Conservation (phyloP, 352 stramenopile species). For the Phytopythium delawarense region DNA sequence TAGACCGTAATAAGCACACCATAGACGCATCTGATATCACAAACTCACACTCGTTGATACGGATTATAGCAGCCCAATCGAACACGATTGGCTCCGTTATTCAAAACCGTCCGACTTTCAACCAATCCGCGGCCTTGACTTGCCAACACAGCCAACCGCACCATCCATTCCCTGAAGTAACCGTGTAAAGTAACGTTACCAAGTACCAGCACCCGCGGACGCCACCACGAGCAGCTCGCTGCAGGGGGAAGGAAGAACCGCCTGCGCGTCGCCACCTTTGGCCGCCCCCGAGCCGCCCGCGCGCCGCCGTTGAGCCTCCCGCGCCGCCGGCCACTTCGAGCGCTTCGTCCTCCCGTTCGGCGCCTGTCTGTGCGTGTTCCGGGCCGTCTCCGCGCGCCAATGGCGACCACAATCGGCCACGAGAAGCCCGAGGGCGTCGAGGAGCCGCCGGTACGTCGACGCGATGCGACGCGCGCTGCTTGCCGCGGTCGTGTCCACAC, state of each 20-base stretch:
- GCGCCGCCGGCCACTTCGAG: background rate
- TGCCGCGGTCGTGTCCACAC: no score
- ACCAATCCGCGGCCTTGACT: background rate
- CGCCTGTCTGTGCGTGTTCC: background rate
- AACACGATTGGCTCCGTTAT: background rate
- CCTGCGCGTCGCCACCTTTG: background rate
- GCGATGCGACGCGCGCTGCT: no score
- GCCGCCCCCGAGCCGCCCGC: background rate
- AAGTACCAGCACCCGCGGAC: background rate
- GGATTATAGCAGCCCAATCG: no score
- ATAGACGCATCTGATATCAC: no score
- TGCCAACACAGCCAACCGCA: constrained; percentile 2
- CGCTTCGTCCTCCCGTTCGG: background rate
- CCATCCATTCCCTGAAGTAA: constrained; percentile 9
- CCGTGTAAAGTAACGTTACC: constrained; percentile 2
- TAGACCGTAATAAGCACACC: no score
- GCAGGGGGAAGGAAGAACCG: background rate
- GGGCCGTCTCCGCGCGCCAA: constrained; percentile 8
- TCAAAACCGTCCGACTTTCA: background rate
- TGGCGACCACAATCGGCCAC: constrained; percentile 72
- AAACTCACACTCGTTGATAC: no score
- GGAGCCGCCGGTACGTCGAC: constrained; percentile 41
- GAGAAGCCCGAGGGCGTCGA: constrained; percentile 67
- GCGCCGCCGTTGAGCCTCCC: background rate
- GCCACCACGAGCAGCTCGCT: background rate